A percentile compares a stretch with the other conserved stretches of the same genome.
These are phyloP conservation scores for Melanomma pulvis-pyrius DNA, from an alignment of 495 filamentous ascomycete genomes.

Conservation along the genomic window DNA sequence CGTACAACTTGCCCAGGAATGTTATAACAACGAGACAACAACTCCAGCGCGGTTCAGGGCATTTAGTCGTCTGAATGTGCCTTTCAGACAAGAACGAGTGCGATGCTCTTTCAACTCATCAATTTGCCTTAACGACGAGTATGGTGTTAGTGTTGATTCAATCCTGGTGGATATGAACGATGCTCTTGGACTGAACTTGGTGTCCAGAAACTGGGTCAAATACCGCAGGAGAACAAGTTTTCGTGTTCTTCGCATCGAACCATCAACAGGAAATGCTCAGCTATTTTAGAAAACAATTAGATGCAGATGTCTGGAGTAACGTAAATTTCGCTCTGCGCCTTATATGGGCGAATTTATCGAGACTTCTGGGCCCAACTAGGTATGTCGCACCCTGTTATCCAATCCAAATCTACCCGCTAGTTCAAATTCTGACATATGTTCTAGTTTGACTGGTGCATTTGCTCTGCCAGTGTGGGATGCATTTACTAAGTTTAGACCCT, in stretches of 20 bases:
- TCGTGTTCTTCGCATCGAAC: not conserved
- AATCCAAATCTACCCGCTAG: not conserved
- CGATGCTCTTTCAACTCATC: not conserved
- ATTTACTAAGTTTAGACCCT: not conserved
- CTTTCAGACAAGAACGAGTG: not conserved
- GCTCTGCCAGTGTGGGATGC: too few relatives aligned
- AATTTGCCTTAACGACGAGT: not conserved
- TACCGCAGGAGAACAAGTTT: slow-evolving; percentile 15
- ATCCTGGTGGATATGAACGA: slow-evolving; percentile 10
- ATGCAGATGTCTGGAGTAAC: too few relatives aligned
- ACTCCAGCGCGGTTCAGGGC: not conserved
- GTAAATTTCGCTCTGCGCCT: too few relatives aligned
- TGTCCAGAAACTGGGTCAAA: not conserved
- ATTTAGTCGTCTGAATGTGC: not conserved
- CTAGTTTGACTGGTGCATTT: too few relatives aligned
- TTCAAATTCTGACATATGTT: not conserved
- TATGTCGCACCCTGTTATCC: too few relatives aligned
- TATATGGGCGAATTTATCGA: too few relatives aligned
- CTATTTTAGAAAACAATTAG: too few relatives aligned
- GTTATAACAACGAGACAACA: not conserved
- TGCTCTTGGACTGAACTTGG: slow-evolving; percentile 11
- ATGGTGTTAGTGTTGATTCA: slow-evolving; percentile 7
- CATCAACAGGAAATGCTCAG: not conserved
- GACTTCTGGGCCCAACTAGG: too few relatives aligned
- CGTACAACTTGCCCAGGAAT: not conserved